Conservation (phyloP, 345 rosid genomes). For the Capsella bursapastoris region DNA sequence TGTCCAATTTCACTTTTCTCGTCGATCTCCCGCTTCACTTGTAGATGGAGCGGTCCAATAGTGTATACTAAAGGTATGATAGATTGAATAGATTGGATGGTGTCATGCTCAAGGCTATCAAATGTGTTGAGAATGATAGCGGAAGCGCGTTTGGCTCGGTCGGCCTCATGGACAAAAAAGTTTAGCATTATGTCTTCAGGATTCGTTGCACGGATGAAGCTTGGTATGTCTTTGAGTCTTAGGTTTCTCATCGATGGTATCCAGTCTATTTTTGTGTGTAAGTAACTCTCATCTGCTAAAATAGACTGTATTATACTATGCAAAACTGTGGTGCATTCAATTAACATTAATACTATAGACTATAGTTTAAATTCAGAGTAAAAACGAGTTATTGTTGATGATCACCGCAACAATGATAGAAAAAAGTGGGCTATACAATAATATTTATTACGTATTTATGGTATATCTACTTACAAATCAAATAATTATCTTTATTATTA, state of each 20-base stretch:
- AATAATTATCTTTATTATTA: too few relatives aligned
- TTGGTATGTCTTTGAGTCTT: constrained; percentile 43
- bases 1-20: not conserved
- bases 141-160: constrained; percentile 29
- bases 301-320: not conserved
- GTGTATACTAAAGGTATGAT: constrained; percentile 38
- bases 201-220: constrained; percentile 43
- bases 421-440: not conserved
- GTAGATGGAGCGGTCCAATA: constrained; percentile 36
- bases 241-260: constrained; percentile 43
- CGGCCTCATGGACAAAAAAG: not conserved
- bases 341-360: not conserved
- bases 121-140: constrained; percentile 53
- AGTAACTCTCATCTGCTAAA: constrained; percentile 51
- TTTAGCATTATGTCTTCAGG: constrained; percentile 36
- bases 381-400: not conserved
- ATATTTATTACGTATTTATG: not conserved
- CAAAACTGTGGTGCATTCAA: not conserved
- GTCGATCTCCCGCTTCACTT: not conserved
- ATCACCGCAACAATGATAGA: not conserved
- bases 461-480: not conserved
- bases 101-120: constrained; percentile 38
- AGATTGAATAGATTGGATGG: constrained; percentile 29
- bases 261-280: constrained; percentile 51
- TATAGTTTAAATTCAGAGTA: not conserved